Base-by-base conservation (phyloP, 192 early-diverging fungal genomes). In the Coemansia sp. region DNA sequence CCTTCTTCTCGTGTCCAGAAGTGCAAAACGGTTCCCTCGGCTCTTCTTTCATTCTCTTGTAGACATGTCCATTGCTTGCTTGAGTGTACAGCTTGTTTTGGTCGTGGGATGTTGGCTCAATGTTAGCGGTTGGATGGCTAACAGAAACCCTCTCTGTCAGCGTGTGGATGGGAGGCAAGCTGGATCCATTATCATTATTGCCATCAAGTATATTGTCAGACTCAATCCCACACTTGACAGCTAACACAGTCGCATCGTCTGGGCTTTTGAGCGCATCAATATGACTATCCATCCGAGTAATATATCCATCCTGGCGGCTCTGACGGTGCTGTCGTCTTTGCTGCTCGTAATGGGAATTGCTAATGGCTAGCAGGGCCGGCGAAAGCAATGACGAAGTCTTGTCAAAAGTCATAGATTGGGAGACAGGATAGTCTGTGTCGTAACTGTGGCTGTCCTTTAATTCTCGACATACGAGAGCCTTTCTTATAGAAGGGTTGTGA, bases 291-390 rank as follows among this genome's bases (percentile, higher is more conserved):
- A 50, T 18, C 15, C 9, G 49, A 50, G 49, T 6, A 50, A 19
- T 50, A 18, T 18, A 16, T 9, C 18, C 49, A 5, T 15, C 13
- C n/a, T 12, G 52, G 9, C 26, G 52, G 19, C 13, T 9, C 2
- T 54, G 6, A 6, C 48, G 38, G 18, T 65, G 45, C 43, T 69
- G 66, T 10, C 15, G 64, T 49, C 59, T 56, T 48, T 77, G 67
- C 43, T 72, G 70, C 39, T 70, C 41, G 59, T 77, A 72, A 54
- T 77, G 75, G 18, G 69, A 69, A 69, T 77, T 76, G 49, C 69
- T 71, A 18, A 76, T 76, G 26, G 75, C 75, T 26, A 76, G 65
- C n/a, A 76, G 43, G 21, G 75, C 75, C 4, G 75, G 65, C 13
- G 75, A 76, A 32, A 76, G 75, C 42, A 60, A 54, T 2, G 68